Conservation (phyloP, 805 yeast genomes). For the Metschnikowia dekortorum region DNA sequence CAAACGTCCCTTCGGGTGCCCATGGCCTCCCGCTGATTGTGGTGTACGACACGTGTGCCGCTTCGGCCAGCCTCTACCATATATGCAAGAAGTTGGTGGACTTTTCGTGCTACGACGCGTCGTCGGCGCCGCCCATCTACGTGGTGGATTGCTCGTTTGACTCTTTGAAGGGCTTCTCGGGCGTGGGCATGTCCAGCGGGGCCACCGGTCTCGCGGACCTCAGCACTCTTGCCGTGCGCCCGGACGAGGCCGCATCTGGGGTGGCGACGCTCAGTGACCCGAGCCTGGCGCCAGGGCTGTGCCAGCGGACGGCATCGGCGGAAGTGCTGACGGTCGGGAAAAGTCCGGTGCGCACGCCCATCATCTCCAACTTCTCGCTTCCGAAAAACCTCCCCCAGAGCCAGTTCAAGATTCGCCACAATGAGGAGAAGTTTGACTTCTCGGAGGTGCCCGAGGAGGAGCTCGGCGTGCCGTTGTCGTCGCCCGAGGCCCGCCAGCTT, state of each 20-base stretch:
- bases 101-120: conserved; percentile 21
- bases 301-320: not conserved
- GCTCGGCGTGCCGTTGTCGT: conserved; percentile 4
- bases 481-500: conserved; percentile 7
- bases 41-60: conserved; percentile 47
- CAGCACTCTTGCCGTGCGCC: not conserved
- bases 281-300: not conserved
- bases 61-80: conserved; percentile 39
- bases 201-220: conserved; percentile 11
- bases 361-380: conserved; percentile 49
- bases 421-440: conserved; percentile 44
- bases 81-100: conserved; percentile 46
- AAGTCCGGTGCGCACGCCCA: conserved; percentile 25
- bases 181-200: conserved; percentile 22
- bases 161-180: conserved; percentile 24
- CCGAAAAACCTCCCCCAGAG: conserved; percentile 37
- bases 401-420: conserved; percentile 42
- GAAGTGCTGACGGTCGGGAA: not conserved
- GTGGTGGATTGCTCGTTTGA: conserved; percentile 42
- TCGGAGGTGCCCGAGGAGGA: conserved; percentile 7
- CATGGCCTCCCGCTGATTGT: conserved; percentile 37
- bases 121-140: conserved; percentile 31
- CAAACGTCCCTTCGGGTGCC: conserved; percentile 12
- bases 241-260: not conserved
- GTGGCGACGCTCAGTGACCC: not conserved